phyloP scores from a whole-genome alignment of 2,329 filamentous ascomycete species.

The Colletotrichum sp. region DNA sequence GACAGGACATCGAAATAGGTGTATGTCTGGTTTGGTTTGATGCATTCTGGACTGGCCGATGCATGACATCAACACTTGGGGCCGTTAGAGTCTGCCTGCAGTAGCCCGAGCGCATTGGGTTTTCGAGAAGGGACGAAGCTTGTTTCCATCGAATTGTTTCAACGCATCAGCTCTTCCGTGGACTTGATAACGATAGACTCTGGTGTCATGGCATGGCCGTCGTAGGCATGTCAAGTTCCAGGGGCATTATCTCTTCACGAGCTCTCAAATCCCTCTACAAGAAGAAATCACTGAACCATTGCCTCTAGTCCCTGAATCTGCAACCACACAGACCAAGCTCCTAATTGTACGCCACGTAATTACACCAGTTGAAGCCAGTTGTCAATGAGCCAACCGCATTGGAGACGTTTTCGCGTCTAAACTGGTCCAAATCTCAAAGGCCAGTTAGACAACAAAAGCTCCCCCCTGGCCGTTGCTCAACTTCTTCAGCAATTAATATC shows the following conservation, averaged over 20 bases:
- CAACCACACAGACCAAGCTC: background rate
- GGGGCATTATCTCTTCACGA: background rate
- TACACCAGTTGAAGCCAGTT: background rate
- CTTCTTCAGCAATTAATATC: background rate
- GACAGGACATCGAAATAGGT: background rate
- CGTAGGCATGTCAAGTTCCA: background rate
- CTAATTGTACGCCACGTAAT: background rate
- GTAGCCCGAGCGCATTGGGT: background rate
- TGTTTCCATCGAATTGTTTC: background rate
- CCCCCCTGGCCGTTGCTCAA: background rate
- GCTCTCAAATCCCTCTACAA: background rate
- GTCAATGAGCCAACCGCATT: background rate
- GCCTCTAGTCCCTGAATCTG: background rate
- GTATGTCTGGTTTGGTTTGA: background rate
- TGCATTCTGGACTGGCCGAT: background rate
- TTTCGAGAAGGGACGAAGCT: background rate
- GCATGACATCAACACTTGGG: background rate
- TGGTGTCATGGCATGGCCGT: background rate
- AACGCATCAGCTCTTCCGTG: background rate
- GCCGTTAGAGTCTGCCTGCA: background rate
- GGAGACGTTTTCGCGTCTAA: background rate
- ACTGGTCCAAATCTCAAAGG: background rate
- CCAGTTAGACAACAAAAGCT: background rate
- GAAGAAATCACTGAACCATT: background rate
- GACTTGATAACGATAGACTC: background rate